phyloP scores from a whole-genome alignment of 331 rosid genomes.

The Pyracantha coccinea region DNA sequence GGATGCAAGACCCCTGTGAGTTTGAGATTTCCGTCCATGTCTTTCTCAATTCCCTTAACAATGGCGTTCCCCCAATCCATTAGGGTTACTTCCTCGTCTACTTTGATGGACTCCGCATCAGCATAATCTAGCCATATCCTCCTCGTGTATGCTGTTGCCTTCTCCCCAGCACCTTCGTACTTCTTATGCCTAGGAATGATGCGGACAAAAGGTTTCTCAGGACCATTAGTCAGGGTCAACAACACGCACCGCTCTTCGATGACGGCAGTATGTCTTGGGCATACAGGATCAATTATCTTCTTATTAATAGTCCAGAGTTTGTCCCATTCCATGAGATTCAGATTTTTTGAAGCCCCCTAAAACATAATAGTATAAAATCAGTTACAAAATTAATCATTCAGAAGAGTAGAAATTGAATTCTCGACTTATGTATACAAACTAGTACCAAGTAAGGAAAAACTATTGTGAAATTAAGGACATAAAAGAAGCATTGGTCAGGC shows the following conservation, averaged over 20 bases:
- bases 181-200: constrained; percentile 90
- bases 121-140: constrained; percentile 71
- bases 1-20: constrained; percentile 82
- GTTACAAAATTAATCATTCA: background rate
- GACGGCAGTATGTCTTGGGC: constrained; percentile 96
- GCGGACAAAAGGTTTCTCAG: constrained; percentile 65
- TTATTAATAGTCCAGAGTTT: constrained; percentile 95
- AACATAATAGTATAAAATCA: constrained; percentile 8
- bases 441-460: background rate
- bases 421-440: background rate
- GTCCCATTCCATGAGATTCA: constrained; percentile 99
- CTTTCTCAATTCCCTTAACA: constrained; percentile 59
- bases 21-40: constrained; percentile 55
- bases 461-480: background rate
- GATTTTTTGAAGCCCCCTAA: constrained; percentile 94
- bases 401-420: background rate
- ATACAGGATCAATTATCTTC: constrained; percentile 96
- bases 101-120: constrained; percentile 58
- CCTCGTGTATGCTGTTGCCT: constrained; percentile 60
- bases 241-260: constrained; percentile 56
- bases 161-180: constrained; percentile 82
- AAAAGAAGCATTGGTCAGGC: background rate
- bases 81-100: constrained; percentile 75
- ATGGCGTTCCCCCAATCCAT: constrained; percentile 99
- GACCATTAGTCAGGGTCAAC: constrained; percentile 74